Percentiles rank a stretch among this genome's conserved stretches.
phyloP scores from a whole-genome alignment of 2,329 filamentous ascomycete genomes.

The Fusarium piperis region DNA sequence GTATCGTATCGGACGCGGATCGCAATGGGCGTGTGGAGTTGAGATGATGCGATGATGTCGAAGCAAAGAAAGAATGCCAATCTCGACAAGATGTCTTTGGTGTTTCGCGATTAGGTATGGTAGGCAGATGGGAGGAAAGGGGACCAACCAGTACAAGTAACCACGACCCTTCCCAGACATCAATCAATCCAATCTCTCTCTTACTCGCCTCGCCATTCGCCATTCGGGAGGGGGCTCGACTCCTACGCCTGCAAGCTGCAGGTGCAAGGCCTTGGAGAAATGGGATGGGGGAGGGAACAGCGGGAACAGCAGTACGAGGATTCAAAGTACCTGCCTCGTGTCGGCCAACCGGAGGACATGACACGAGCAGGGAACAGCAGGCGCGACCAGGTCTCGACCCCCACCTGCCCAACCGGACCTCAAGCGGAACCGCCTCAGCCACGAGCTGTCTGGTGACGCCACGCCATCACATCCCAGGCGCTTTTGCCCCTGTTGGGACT shows the following conservation, averaged over 20 bases:
- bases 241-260: slow-evolving; percentile 2
- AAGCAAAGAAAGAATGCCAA: background rate
- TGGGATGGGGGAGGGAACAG: slow-evolving; percentile 15
- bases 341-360: slow-evolving; percentile 13
- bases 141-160: slow-evolving; percentile 1
- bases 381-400: slow-evolving; percentile 8
- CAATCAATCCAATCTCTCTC: background rate
- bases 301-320: slow-evolving; percentile 21
- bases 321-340: slow-evolving; percentile 14
- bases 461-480: slow-evolving; percentile 31
- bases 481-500: slow-evolving; percentile 30
- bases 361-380: slow-evolving; percentile 13
- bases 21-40: slow-evolving; percentile 36
- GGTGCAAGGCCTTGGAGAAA: background rate
- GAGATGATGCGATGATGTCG: slow-evolving; percentile 30
- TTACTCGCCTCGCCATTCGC: slow-evolving; percentile 23
- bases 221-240: slow-evolving; percentile 13
- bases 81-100: background rate
- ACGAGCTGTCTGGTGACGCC: slow-evolving; percentile 27
- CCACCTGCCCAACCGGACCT: slow-evolving; percentile 18
- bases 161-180: background rate
- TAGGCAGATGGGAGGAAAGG: background rate
- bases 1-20: slow-evolving; percentile 38
- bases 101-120: background rate
- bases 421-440: slow-evolving; percentile 26